A percentile compares a stretch with the other conserved stretches of the same genome.
These are phyloP conservation scores for Lentinula aciculospora DNA, from an alignment of 768 basidiomycete species.

Conservation along the genomic window DNA sequence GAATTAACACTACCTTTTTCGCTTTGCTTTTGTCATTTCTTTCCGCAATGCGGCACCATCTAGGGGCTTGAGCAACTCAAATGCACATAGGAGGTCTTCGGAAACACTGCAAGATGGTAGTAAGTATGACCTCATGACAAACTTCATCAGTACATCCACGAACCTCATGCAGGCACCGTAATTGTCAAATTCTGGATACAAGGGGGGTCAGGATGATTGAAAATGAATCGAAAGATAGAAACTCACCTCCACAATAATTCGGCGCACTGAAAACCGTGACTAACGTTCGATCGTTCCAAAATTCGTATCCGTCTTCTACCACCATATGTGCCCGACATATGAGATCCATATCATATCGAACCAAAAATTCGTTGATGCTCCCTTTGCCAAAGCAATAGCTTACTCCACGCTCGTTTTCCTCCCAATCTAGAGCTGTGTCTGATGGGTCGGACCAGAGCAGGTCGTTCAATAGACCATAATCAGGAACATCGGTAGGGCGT, in stretches of 20 bases:
- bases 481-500: constrained; percentile 96
- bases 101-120: constrained; percentile 60
- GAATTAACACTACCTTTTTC: constrained; percentile 64
- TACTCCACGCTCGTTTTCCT: constrained; percentile 98
- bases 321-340: constrained; percentile 99
- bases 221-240: constrained; percentile 7
- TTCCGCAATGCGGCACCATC: constrained; percentile 93
- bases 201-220: constrained; percentile 13
- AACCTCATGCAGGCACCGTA: constrained; percentile 95
- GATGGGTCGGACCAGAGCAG: constrained; percentile 97
- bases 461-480: constrained; percentile 96
- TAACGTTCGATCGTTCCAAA: constrained; percentile 97
- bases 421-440: constrained; percentile 97
- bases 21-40: constrained; percentile 98
- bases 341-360: constrained; percentile 96
- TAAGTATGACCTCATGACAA: not conserved
- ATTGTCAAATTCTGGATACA: constrained; percentile 77
- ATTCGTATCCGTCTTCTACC: constrained; percentile 98
- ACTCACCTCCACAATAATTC: constrained; percentile 91
- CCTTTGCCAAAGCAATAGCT: constrained; percentile 99
- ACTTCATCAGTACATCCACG: constrained; percentile 9
- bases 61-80: constrained; percentile 93
- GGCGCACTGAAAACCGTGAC: constrained; percentile 99
- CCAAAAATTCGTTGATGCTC: constrained; percentile 93
- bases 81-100: constrained; percentile 95